These are phyloP conservation scores for Gnaphalium uliginosum DNA, from an alignment of 129 eudicot genomes.

Conservation along the genomic window DNA sequence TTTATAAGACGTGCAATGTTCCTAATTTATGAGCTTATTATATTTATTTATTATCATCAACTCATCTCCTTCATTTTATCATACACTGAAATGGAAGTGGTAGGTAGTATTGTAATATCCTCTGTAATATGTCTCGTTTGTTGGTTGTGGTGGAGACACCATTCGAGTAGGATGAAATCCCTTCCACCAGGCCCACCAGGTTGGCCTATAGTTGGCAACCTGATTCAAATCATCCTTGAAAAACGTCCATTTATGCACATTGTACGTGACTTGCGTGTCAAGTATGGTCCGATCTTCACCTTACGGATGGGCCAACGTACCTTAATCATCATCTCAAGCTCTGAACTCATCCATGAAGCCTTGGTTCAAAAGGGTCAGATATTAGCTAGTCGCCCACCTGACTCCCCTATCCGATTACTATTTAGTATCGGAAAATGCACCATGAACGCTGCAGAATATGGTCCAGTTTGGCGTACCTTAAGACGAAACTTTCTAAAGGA, in stretches of 20 bases:
- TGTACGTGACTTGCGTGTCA: slow-evolving; percentile 66
- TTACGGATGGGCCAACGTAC: slow-evolving; percentile 96
- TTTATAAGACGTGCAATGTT: no score
- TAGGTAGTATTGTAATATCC: no score
- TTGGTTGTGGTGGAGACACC: slow-evolving; percentile 57
- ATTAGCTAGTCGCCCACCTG: slow-evolving; percentile 78
- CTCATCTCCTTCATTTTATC: neutral
- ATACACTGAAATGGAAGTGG: neutral
- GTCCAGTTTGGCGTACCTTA: slow-evolving; percentile 82
- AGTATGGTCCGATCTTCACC: slow-evolving; percentile 92
- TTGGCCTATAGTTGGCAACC: slow-evolving; percentile 89
- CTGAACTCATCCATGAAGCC: slow-evolving; percentile 91
- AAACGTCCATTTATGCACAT: slow-evolving; percentile 69
- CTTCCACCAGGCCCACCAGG: slow-evolving; percentile 98
- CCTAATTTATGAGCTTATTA: slow-evolving; percentile 7
- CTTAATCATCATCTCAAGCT: slow-evolving; percentile 59
- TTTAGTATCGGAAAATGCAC: slow-evolving; percentile 87
- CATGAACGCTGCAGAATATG: slow-evolving; percentile 84
- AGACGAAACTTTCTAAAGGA: slow-evolving; percentile 79
- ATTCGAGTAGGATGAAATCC: slow-evolving; percentile 38
- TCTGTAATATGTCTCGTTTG: slow-evolving; percentile 37
- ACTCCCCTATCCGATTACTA: slow-evolving; percentile 75
- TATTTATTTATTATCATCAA: neutral
- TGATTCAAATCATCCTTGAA: slow-evolving; percentile 78
- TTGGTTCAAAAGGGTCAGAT: slow-evolving; percentile 67